Percentiles rank a stretch among this genome's conserved stretches.
These are phyloP conservation scores for Rhodotorula sp. DNA, from an alignment of 1,284 basidiomycete species.

Conservation along the genomic window DNA sequence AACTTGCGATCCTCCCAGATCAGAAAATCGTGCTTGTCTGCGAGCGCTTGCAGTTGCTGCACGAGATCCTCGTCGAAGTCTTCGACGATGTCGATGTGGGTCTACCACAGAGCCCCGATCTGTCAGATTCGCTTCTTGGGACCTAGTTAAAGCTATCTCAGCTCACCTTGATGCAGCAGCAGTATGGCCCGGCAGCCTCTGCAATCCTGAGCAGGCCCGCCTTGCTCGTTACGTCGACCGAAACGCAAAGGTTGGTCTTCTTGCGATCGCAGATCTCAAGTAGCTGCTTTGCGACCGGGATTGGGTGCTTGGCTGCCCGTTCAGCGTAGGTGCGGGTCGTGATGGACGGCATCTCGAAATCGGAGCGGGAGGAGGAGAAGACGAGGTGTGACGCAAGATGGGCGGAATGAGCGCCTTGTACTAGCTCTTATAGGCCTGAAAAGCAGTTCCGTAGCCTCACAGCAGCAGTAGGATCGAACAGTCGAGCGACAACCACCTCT, in stretches of 20 bases:
- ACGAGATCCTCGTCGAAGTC: slow-evolving; percentile 82
- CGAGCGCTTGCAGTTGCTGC: slow-evolving; percentile 67
- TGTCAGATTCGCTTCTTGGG: no score
- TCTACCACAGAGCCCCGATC: slow-evolving; percentile 56
- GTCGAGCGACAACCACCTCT: no score
- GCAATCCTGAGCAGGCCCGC: slow-evolving; percentile 81
- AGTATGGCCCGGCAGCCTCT: slow-evolving; percentile 79
- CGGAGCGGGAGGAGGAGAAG: neutral
- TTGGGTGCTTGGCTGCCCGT: slow-evolving; percentile 32
- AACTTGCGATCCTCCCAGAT: slow-evolving; percentile 99
- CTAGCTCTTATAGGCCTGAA: no score
- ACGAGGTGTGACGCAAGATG: neutral
- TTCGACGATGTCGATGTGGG: slow-evolving; percentile 92
- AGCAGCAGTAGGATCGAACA: no score
- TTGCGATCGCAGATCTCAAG: slow-evolving; percentile 85
- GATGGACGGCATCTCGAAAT: slow-evolving; percentile 31
- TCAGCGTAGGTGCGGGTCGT: slow-evolving; percentile 31
- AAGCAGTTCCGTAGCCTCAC: no score
- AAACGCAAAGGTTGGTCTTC: slow-evolving; percentile 87
- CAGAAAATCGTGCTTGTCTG: slow-evolving; percentile 82
- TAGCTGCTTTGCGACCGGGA: slow-evolving; percentile 51
- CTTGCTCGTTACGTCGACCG: slow-evolving; percentile 86
- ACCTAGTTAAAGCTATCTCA: accelerated
- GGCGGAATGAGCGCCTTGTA: neutral
- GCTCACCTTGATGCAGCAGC: slow-evolving; percentile 89